These are phyloP conservation scores for Hanseniaspora taiwanica DNA, from an alignment of 805 yeast species.

Conservation along the genomic window DNA sequence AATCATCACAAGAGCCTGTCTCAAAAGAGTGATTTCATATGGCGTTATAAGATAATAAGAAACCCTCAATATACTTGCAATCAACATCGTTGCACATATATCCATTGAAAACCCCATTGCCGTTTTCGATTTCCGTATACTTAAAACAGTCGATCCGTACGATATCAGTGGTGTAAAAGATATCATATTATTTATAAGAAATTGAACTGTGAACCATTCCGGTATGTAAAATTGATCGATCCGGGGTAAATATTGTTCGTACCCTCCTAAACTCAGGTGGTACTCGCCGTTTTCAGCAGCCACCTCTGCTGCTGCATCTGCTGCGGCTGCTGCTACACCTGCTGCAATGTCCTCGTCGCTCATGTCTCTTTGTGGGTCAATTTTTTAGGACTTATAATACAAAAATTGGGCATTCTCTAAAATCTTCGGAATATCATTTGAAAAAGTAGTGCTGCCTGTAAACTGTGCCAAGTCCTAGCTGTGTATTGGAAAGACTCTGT, in stretches of 20 bases:
- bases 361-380: too few relatives aligned
- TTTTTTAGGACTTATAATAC: too few relatives aligned
- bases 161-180: conserved; percentile 77
- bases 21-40: conserved; percentile 61
- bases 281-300: not conserved
- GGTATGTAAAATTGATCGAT: conserved; percentile 34
- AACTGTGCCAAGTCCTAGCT: too few relatives aligned
- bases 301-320: not conserved
- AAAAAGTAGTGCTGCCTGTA: too few relatives aligned
- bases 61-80: conserved; percentile 61
- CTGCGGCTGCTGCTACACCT: too few relatives aligned
- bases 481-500: too few relatives aligned
- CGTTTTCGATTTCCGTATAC: conserved; percentile 49
- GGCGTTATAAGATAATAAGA: conserved; percentile 70
- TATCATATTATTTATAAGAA: conserved; percentile 49
- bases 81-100: conserved; percentile 81
- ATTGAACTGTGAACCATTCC: conserved; percentile 40
- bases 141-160: conserved; percentile 68
- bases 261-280: conserved; percentile 4
- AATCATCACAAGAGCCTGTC: conserved; percentile 82
- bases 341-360: too few relatives aligned
- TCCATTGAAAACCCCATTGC: conserved; percentile 81
- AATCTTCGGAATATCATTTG: too few relatives aligned
- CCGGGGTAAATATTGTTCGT: conserved; percentile 21
- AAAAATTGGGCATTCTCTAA: too few relatives aligned